Base-by-base conservation (phyloP, 805 yeast genomes). In the Zygotorulaspora chibaensis region DNA sequence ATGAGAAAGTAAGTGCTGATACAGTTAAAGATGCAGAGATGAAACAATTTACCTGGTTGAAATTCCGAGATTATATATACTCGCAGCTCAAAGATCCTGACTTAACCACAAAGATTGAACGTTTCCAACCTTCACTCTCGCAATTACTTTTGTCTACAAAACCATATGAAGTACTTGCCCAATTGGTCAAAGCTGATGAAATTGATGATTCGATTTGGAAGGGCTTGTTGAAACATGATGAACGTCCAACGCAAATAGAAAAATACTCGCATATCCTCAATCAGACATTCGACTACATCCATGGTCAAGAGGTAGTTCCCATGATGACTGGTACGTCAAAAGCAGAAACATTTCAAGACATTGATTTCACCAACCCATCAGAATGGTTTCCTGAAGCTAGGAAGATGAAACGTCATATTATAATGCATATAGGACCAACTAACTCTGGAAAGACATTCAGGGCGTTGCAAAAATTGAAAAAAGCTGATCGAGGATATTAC, bases 381-480 rank as follows among this genome's bases (percentile, higher is more conserved):
- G 81, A 81, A 52, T 85, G 95, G 89, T 93, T 74, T 57, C 96
- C 98, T 0, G 80, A 74, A 37, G 95, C 99, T 0, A 72, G 98
- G 33, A 77, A 80, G 51, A 71, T 88, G 70, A 81, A 80, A 52
- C 72, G 99, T 33, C 82, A 84, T 41, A 74, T 93, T 40, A 75
- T 84, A n/a, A 77, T 93, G 81, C 99, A 93, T 62, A 87, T 93
- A 9, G 99, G 99, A 0, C 99, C 99, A 1, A 93, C 99, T 0
- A 93, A 93, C 63, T 83, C 93, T 54, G 99, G 99, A 10, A 93
- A 93, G 59, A 93, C 98, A 0, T 86, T 87, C 60, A 76, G 78
- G 39, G 96, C 98, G 0, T 68, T 93, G 38, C 73, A 84, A 56
- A 74, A 80, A 45, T 71, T 93, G 40, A 81, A 81, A 54, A 57